Conservation (phyloP, 192 early-diverging fungal species). For the Dissophora ornata region DNA sequence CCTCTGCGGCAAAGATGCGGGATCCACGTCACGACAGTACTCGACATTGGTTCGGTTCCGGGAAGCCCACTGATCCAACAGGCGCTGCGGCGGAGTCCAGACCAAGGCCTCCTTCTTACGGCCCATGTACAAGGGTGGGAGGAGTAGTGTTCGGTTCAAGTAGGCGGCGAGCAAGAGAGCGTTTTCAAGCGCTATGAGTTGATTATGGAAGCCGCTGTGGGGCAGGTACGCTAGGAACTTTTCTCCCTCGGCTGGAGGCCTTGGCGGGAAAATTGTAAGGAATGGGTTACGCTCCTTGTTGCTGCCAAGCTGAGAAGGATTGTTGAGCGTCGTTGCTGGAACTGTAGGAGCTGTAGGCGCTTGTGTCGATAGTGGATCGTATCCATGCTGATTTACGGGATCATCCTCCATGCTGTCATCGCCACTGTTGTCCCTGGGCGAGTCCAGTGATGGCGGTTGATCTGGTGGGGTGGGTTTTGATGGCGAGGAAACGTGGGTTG, state of each 20-base stretch:
- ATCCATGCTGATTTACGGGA: not conserved
- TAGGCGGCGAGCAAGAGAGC: slow-evolving; percentile 61
- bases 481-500: not conserved
- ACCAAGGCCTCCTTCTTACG: slow-evolving; percentile 21
- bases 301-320: slow-evolving; percentile 9
- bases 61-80: slow-evolving; percentile 32
- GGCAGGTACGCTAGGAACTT: slow-evolving; percentile 61
- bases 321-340: not conserved
- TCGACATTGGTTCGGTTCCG: slow-evolving; percentile 26
- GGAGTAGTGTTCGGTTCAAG: slow-evolving; percentile 61
- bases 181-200: slow-evolving; percentile 59
- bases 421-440: not conserved
- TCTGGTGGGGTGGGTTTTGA: not conserved
- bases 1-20: slow-evolving; percentile 6
- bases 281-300: slow-evolving; percentile 41
- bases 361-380: not conserved
- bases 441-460: not conserved
- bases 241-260: slow-evolving; percentile 39
- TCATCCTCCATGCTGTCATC: not conserved
- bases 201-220: slow-evolving; percentile 67
- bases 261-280: slow-evolving; percentile 43
- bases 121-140: slow-evolving; percentile 59
- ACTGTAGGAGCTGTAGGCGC: not conserved
- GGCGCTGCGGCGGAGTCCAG: slow-evolving; percentile 26
- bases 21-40: slow-evolving; percentile 34